Base-by-base conservation (phyloP, 495 filamentous ascomycete genomes). In the Penicillium canariense region DNA sequence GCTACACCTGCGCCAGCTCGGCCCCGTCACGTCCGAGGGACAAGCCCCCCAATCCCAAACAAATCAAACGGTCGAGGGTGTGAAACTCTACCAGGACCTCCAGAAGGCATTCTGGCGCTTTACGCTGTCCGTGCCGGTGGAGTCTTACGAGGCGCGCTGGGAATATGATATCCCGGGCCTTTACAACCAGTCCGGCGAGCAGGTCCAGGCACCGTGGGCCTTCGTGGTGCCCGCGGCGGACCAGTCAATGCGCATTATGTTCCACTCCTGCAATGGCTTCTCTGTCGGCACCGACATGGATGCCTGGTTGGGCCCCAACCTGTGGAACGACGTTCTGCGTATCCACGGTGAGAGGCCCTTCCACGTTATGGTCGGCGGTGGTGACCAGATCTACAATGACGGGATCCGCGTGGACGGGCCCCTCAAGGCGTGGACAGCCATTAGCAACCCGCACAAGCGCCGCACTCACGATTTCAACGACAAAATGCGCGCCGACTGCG, bases 231-330 rank as follows among this genome's bases (percentile, higher is more conserved):
- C 93, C 2, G 87, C 90, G 3, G 73, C 76, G 44, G 73, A 83
- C 25, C 85, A 96, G 69, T 92, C 88, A 20, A 96, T 97, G 91
- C 84, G 91, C 57, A 87, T 96, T 54, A 90, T 96, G 79, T 96
- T 97, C 73, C 87, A 96, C 72, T 96, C 90, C 25, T 96, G 91
- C 73, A 97, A 96, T 73, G 93, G 93, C 44, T 96, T 97, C 71
- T 93, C 88, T 36, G 89, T 96, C 23, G 91, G 91, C 42, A 96
- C 90, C 6, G 88, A 96, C 67, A 86, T 92, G 72, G 81, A 90
- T 2, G 87, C 84, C 31, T 96, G 85, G 84, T 82, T 84, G 39
- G 93, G 93, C 0, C 84, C 87, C 9, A 86, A 83, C 15, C 77
- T 96, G 49, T 96, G 93, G 93, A 93, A 95, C 58, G 91, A 96